A percentile compares a stretch with the other conserved stretches of the same genome.
Conservation (phyloP, 2,329 filamentous ascomycete species). For the Aspergillus fumigatus region DNA sequence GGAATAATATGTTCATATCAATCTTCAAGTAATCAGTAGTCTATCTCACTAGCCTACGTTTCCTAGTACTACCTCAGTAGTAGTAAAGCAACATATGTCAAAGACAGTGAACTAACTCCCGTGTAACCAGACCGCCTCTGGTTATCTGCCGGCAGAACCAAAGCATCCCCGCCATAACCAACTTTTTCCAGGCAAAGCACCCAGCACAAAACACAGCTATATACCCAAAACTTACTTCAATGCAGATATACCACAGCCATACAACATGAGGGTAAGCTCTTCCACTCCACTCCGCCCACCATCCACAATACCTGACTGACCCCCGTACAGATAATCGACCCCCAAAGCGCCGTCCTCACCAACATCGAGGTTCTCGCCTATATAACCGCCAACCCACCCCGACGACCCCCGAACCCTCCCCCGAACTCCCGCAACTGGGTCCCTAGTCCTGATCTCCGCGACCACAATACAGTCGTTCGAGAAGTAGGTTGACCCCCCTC, state of each 20-base stretch:
- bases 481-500: constrained; percentile 29
- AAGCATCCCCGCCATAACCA: constrained; percentile 16
- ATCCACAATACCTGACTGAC: background rate
- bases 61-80: background rate
- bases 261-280: constrained; percentile 22
- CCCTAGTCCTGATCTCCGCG: constrained; percentile 40
- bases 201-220: constrained; percentile 2
- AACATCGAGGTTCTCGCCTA: constrained; percentile 43
- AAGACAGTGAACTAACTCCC: no score
- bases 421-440: constrained; percentile 35
- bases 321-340: constrained; percentile 36
- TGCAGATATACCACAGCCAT: background rate
- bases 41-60: background rate
- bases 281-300: background rate
- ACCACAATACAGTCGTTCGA: constrained; percentile 44
- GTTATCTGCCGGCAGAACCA: constrained; percentile 19
- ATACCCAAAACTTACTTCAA: background rate
- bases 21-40: background rate
- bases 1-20: constrained; percentile 19
- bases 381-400: constrained; percentile 38
- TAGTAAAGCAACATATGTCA: constrained; percentile 1
- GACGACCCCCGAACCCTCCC: constrained; percentile 36
- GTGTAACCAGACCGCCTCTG: background rate
- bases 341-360: constrained; percentile 41
- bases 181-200: constrained; percentile 4